Base-by-base conservation (phyloP, 2,329 filamentous ascomycete species). In the Penicillium sp. region DNA sequence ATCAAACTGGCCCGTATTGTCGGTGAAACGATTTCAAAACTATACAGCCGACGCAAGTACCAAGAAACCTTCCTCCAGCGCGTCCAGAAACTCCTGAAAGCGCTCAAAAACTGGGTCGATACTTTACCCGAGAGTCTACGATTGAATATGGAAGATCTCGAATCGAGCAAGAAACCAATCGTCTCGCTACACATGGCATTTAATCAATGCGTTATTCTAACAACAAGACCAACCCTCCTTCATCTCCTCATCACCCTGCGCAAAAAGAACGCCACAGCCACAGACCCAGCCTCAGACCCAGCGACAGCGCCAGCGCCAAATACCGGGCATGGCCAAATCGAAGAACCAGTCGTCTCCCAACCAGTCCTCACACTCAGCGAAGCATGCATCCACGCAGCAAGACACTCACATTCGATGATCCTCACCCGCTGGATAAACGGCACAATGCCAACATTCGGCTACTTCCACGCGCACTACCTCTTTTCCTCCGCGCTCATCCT, bases 391-490 rank as follows among this genome's bases (percentile, higher is more conserved):
- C 68, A 72, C 26, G 67, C 69, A 3, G 71, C 71, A 2, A 62
- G 71, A 3, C 67, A 71, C 34, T 72, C 71, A 0, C 69, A 73
- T 49, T 62, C 64, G 10, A 65, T 74, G 46, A 68, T 74, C 46
- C 59, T 73, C 4, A 68, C 67, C 3, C 63, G 68, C 27, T 74
- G 68, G 68, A 70, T 73, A 40, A 70, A 71, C 51, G 70, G 69
- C 17, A 67, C 69, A 8, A 63, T 73, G 20, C 69, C 71, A 0
- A 66, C 69, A 7, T 74, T 71, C 52, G 71, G 70, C 23, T 74
- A 71, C 59, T 74, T 72, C 52, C 69, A 74, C 52, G 68, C 70
- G 0, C 70, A 72, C 53, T 73, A 72, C 33, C 67, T 74, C 20
- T 74, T 74, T 49, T 72, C 70, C 15, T 68, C 70, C 0, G 68